Percentiles rank a stretch among this genome's conserved stretches.
These are phyloP conservation scores for Coniochaeta sp. DNA, from an alignment of 2,329 filamentous ascomycete species.

Conservation along the genomic window DNA sequence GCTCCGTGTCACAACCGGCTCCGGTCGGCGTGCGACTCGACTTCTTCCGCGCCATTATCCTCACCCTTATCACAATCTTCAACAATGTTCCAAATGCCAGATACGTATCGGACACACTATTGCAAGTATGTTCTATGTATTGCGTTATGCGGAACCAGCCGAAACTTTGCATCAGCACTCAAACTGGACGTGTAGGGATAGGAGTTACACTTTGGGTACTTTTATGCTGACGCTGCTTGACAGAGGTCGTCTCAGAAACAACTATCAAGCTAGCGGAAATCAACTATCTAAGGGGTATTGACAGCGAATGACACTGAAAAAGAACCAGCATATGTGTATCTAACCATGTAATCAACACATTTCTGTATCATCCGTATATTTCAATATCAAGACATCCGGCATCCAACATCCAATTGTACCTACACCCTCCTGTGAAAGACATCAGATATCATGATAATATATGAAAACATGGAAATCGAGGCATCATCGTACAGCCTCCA, in stretches of 20 bases:
- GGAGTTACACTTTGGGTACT: neutral
- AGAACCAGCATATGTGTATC: neutral
- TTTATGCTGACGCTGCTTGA: neutral
- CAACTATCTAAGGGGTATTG: neutral
- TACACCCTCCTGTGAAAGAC: neutral
- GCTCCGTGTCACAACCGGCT: too few species aligned
- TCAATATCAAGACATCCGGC: too few species aligned
- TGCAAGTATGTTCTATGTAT: too few species aligned
- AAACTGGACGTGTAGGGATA: neutral
- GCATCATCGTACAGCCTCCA: neutral
- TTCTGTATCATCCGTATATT: neutral
- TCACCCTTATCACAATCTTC: too few species aligned
- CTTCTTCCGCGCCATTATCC: too few species aligned
- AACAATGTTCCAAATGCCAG: too few species aligned
- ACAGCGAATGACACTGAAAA: neutral
- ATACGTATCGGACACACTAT: too few species aligned
- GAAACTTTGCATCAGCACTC: neutral
- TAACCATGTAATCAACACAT: neutral
- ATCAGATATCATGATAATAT: neutral
- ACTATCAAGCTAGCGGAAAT: neutral
- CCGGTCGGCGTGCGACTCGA: too few species aligned
- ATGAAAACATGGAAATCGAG: neutral
- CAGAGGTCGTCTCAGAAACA: neutral
- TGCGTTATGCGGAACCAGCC: neutral
- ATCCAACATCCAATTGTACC: neutral